Evolutionary conservation across 2,329 filamentous ascomycete species (phyloP), one percentile per base, ranked within the genome.

Genomic region (Arachnomyces sp.): DNA sequence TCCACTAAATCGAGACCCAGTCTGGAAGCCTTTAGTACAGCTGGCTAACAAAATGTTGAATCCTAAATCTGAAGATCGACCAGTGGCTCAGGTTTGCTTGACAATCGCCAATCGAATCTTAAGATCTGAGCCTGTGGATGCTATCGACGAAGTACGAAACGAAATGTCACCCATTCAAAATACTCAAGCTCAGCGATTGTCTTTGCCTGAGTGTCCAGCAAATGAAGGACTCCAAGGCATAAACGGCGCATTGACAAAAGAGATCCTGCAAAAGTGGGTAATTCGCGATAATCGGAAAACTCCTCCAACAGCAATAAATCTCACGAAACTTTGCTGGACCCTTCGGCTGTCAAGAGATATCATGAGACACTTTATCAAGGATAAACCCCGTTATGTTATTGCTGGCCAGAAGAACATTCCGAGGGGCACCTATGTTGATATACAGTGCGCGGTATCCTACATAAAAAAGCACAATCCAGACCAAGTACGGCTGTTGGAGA

Each of bases 351-450:
- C 32, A 3, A n/a, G 4, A 15, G 14, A 34, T 3, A 15, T 12
- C n/a, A 34, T 34, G 32, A 2, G 32, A 15, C 3, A n/a, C 32
- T 34, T 14, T 34, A n/a, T 34, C 11, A 34, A 34, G 32, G 1
- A 15, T n/a, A n/a, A 34, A 9, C n/a, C 32, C 13, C 17, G 13
- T 15, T 34, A 34, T 34, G 32, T 16, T 6, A 34, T 34, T 16
- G 32, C 15, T 34, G 14, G 32, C 11, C 11, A 34, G 32, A n/a
- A 6, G 32, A n/a, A 34, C 15, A 34, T 1, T 12, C 17, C 13
- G n/a, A 34, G 14, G 17, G 32, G 32, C 32, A 34, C 32, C 32
- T 34, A 34, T 16, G 32, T 16, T n/a, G 17, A 15, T 15, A 34
- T 34, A 16, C 12, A n/a, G 11, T 2, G 1, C 17, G 32, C 32